Percentiles rank a stretch among this genome's conserved stretches.
These are phyloP conservation scores for Aspergillus intermedius DNA, from an alignment of 2,329 filamentous ascomycete genomes.

Conservation along the genomic window DNA sequence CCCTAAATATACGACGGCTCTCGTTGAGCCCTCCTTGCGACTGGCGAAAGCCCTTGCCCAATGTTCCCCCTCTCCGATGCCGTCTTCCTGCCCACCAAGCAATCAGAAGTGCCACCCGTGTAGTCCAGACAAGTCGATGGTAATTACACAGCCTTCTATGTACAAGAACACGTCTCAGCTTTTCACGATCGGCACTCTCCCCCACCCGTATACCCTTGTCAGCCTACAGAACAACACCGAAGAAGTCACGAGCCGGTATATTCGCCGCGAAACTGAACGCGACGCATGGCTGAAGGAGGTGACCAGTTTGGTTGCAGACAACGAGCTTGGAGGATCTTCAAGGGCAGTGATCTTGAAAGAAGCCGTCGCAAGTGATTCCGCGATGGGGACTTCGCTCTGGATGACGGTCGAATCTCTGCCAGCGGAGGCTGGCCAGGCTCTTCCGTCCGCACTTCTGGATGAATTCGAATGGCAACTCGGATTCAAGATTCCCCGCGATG, in stretches of 20 bases:
- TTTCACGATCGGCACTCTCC: slow-evolving; percentile 81
- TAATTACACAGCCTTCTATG: slow-evolving; percentile 57
- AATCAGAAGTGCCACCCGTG: slow-evolving; percentile 67
- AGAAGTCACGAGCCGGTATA: slow-evolving; percentile 56
- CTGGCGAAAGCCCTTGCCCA: slow-evolving; percentile 69
- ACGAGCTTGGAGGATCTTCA: slow-evolving; percentile 54
- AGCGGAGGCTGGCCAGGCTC: slow-evolving; percentile 42
- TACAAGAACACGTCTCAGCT: slow-evolving; percentile 66
- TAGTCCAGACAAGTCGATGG: slow-evolving; percentile 56
- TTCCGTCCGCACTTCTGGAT: slow-evolving; percentile 46
- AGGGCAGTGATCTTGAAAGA: slow-evolving; percentile 75
- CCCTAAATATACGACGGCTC: slow-evolving; percentile 64
- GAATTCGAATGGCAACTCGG: slow-evolving; percentile 87
- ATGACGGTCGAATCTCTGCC: slow-evolving; percentile 62
- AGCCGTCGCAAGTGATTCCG: slow-evolving; percentile 63
- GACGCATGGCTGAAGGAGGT: slow-evolving; percentile 71
- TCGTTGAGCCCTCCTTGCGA: slow-evolving; percentile 63
- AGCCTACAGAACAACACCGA: slow-evolving; percentile 57
- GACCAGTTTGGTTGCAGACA: slow-evolving; percentile 63
- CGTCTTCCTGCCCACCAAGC: slow-evolving; percentile 79
- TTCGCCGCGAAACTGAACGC: slow-evolving; percentile 62
- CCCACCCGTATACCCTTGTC: slow-evolving; percentile 81
- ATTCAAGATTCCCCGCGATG: slow-evolving; percentile 62
- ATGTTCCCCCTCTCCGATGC: slow-evolving; percentile 68
- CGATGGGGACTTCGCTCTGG: slow-evolving; percentile 66